Evolutionary conservation across 2,329 filamentous ascomycete genomes (phyloP), one percentile per base, ranked within the genome.

Genomic region (Tolypocladium album): DNA sequence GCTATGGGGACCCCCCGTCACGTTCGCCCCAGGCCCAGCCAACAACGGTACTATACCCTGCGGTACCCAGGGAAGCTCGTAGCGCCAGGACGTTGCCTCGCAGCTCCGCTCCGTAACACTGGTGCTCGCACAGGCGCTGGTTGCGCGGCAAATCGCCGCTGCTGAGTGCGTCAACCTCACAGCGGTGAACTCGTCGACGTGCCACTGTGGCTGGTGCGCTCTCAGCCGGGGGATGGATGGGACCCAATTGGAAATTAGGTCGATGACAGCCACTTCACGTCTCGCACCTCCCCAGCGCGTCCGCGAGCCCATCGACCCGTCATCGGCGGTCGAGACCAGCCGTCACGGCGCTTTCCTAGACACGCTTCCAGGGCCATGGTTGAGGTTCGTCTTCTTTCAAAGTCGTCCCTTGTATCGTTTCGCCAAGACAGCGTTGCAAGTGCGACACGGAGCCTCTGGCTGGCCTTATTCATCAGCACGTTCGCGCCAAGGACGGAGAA

Each of bases 141-240:
- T 15, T 34, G 27, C 24, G 15, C 47, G 47, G 47, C 24, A 52
- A 31, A 52, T n/a, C 24, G 24, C 47, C 47, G 47, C 47, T 24
- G 47, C 13, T 27, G 45, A 24, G 20, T 31, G 47, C 47, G 31
- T 52, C 47, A 20, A 20, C 0, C 47, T 31, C 24, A 20, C 27
- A 31, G 47, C 47, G 47, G 47, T 52, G 47, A 52, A 31, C 7
- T 9, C 13, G 15, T 6, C 7, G 34, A 22, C 22, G 40, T 36
- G 61, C 47, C 59, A 62, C 59, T 60, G 61, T 63, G 61, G 61
- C 62, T 58, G 57, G 55, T 60, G 57, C 53, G 38, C 56, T 47
- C 17, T 17, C 27, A 47, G 24, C 7, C 24, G 5, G 17, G 7
- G 45, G 3, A 15, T 13, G 22, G 12, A 22, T 27, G 11, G 45